phyloP scores from a whole-genome alignment of 345 rosid genomes.

The Citrus hindsii region DNA sequence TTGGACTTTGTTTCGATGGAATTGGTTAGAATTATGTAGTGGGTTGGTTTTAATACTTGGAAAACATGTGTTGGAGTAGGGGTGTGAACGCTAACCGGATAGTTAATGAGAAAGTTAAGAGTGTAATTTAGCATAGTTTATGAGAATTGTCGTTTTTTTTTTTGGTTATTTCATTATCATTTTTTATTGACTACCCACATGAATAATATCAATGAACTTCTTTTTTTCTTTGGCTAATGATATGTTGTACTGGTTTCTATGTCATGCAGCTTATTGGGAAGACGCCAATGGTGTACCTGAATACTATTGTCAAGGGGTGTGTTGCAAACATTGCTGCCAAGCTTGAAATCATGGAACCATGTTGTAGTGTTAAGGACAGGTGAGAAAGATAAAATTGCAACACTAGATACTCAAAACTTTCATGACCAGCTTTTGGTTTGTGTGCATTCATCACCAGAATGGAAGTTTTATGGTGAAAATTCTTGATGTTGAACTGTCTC shows the following conservation, averaged over 20 bases:
- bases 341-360: slow-evolving; percentile 91
- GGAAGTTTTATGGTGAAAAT: background rate
- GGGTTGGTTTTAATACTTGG: slow-evolving; percentile 4
- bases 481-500: background rate
- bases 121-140: background rate
- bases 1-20: background rate
- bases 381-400: slow-evolving; percentile 3
- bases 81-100: background rate
- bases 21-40: slow-evolving; percentile 1
- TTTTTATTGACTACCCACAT: background rate
- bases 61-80: background rate
- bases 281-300: slow-evolving; percentile 94
- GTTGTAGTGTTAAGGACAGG: slow-evolving; percentile 95
- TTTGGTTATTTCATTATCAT: background rate
- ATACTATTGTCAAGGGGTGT: slow-evolving; percentile 77
- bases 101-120: background rate
- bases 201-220: background rate
- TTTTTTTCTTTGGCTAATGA: background rate
- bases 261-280: slow-evolving; percentile 76
- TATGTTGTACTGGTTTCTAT: slow-evolving; percentile 10
- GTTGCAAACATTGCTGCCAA: slow-evolving; percentile 83
- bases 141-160: background rate
- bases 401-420: slow-evolving; percentile 6
- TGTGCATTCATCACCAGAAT: background rate
- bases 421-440: background rate